Conservation (phyloP, 179 eudicot genomes). For the Silene coronaria region DNA sequence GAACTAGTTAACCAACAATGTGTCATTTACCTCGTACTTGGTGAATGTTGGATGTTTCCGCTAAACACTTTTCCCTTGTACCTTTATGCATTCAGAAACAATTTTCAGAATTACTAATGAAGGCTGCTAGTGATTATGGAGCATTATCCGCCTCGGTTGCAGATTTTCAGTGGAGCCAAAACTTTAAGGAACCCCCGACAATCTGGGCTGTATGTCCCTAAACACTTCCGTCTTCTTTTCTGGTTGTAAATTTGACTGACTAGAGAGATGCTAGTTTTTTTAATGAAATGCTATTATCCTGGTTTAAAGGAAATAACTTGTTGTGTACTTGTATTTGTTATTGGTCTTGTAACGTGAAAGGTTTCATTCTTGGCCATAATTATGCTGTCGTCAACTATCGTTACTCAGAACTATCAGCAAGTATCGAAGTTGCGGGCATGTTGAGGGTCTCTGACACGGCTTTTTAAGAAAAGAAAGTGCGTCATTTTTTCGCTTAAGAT, state of each 20-base stretch:
- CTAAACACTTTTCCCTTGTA: constrained; percentile 2
- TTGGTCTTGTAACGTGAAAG: background rate
- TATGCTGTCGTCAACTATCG: too few relatives aligned
- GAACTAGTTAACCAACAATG: too few relatives aligned
- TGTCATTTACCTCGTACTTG: background rate
- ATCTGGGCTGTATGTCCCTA: constrained; percentile 82
- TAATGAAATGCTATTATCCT: background rate
- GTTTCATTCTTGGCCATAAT: too few relatives aligned
- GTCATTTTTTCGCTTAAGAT: background rate
- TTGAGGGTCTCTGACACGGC: too few relatives aligned
- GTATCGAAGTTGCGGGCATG: too few relatives aligned
- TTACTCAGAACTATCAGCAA: too few relatives aligned
- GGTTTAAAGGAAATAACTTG: background rate
- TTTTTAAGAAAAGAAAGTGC: too few relatives aligned
- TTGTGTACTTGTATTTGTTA: background rate
- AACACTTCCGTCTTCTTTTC: background rate
- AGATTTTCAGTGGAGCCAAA: constrained; percentile 95
- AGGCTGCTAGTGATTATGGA: constrained; percentile 98
- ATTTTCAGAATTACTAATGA: constrained; percentile 89
- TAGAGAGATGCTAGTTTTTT: background rate
- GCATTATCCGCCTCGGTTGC: constrained; percentile 86
- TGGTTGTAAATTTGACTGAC: background rate
- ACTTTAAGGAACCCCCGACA: constrained; percentile 91
- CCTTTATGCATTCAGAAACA: constrained; percentile 55
- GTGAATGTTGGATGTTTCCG: background rate